phyloP scores from a whole-genome alignment of 2,329 filamentous ascomycete species.

The Alternaria metachromatica region DNA sequence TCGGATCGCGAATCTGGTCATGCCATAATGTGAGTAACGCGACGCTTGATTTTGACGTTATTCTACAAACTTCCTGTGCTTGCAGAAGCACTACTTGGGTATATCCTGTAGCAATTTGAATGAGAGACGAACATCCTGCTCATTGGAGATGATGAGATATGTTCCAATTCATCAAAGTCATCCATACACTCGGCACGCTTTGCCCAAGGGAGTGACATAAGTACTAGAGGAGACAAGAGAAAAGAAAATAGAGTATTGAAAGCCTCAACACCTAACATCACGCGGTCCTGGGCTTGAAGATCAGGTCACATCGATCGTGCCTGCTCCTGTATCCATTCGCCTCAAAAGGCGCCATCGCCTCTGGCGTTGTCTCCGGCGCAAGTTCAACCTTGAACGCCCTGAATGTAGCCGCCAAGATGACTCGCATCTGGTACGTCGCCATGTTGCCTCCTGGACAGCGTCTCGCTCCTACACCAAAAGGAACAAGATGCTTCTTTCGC shows the following conservation, averaged over 20 bases:
- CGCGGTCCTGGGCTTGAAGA: slow-evolving; percentile 15
- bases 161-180: neutral
- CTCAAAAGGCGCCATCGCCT: slow-evolving; percentile 29
- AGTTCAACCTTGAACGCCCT: slow-evolving; percentile 21
- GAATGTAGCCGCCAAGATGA: slow-evolving; percentile 23
- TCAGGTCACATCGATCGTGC: slow-evolving; percentile 26
- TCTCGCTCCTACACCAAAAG: slow-evolving; percentile 25
- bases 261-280: neutral
- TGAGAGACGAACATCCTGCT: neutral
- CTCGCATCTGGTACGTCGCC: slow-evolving; percentile 29
- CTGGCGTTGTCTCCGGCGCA: slow-evolving; percentile 26
- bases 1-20: neutral
- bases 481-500: slow-evolving; percentile 19
- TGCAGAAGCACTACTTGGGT: neutral
- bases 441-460: slow-evolving; percentile 30
- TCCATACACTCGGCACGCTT: neutral
- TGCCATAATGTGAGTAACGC: neutral
- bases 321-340: slow-evolving; percentile 26
- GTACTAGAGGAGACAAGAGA: neutral
- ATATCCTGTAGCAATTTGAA: neutral
- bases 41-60: neutral
- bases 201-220: neutral
- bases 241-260: neutral
- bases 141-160: neutral
- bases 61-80: neutral